Evolutionary conservation across 306 rosid genomes (phyloP), one percentile per base, ranked within the genome.

Genomic region (Lathyrus sativus): DNA sequence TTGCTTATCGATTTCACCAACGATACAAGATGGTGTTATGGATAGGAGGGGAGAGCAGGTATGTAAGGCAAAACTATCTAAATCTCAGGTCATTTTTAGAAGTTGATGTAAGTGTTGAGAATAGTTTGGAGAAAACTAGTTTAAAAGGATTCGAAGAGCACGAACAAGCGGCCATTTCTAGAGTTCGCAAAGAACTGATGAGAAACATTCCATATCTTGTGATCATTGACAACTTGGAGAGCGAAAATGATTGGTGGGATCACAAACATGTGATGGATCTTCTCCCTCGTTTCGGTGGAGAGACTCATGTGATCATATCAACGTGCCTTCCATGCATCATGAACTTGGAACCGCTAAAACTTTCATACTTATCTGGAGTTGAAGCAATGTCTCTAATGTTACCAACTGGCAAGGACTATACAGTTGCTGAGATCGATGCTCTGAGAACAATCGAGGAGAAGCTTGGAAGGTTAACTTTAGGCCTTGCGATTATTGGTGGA

Each of bases 181-280:
- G 95, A 84, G 82, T 89, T 37, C 91, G 98, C 50, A 87, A 87
- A 76, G 91, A 87, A 82, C 86, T 91, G 39, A 91, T 91, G 98
- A 85, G 89, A 72, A 87, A 83, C 79, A 75, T 91, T 72, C 98
- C 98, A 0, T 91, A 82, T 82, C 77, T 91, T 78, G 80, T 91
- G 63, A 75, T 91, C 67, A 89, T 91, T 31, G 98, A 91, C 73
- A 91, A 89, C 81, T 78, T 91, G 79, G 98, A 91, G 42, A 84
- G 96, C 42, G 98, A 89, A 82, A 82, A 78, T 78, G 98, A 91
- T 78, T 89, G 96, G 98, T 91, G 98, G 98, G 98, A 91, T 78
- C 90, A 82, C 84, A 89, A 85, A 76, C 89, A 76, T 53, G 86
- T 91, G 53, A 91, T 91, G 98, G 98, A 91, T 74, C 96, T 91